These are phyloP conservation scores for Brassica hybrid DNA, from an alignment of 441 rosid genomes.

Conservation along the genomic window DNA sequence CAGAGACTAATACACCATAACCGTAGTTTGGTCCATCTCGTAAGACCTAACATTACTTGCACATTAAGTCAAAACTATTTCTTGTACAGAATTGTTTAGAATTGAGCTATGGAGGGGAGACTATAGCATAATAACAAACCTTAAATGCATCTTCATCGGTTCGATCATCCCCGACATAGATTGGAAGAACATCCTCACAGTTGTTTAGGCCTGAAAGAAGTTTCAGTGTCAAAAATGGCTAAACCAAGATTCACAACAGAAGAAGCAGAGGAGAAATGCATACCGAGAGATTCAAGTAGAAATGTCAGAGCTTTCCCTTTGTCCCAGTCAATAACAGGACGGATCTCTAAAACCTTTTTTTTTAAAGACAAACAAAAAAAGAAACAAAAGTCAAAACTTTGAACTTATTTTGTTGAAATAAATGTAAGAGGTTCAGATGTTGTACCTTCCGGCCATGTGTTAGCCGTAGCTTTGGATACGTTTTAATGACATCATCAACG, in stretches of 20 bases:
- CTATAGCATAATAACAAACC: slow-evolving; percentile 42
- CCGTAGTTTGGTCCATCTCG: slow-evolving; percentile 72
- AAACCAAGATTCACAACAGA: neutral
- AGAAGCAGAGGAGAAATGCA: slow-evolving; percentile 15
- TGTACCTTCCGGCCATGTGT: slow-evolving; percentile 94
- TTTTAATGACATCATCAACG: slow-evolving; percentile 62
- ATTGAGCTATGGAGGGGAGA: neutral
- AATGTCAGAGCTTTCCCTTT: slow-evolving; percentile 95
- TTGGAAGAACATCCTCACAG: slow-evolving; percentile 87
- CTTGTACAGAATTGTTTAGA: neutral
- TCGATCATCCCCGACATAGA: slow-evolving; percentile 93
- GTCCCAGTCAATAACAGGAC: slow-evolving; percentile 94
- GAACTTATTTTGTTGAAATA: neutral
- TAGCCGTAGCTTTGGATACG: slow-evolving; percentile 72
- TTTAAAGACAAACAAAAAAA: slow-evolving; percentile 10
- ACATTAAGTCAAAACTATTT: neutral
- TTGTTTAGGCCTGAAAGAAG: slow-evolving; percentile 61
- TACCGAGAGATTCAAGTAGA: slow-evolving; percentile 95
- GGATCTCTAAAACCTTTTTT: slow-evolving; percentile 68
- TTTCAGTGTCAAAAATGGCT: slow-evolving; percentile 7
- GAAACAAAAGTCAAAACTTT: slow-evolving; percentile 7
- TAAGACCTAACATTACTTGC: slow-evolving; percentile 56
- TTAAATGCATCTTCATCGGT: slow-evolving; percentile 99
- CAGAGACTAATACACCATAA: slow-evolving; percentile 83
- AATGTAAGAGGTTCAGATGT: neutral